Evolutionary conservation across 2,329 filamentous ascomycete species (phyloP), one percentile per base, ranked within the genome.

Genomic region (Dactylellina cionopaga): DNA sequence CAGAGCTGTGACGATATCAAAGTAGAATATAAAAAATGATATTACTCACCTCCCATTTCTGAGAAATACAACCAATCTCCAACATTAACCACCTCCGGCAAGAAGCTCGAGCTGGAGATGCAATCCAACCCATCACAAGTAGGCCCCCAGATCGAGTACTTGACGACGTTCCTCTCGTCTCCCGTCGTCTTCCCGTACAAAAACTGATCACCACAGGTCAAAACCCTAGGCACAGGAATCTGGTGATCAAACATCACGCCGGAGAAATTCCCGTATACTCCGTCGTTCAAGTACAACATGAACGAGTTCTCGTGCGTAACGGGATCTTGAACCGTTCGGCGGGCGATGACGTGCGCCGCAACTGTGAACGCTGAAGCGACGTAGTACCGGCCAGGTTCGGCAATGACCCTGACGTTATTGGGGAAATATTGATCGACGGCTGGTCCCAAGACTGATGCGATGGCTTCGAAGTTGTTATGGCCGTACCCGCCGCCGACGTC

Each of bases 171-270:
- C 35, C 83, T 82, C 17, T 81, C 81, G 54, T 83, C 80, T n/a
- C 85, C 83, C 77, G 82, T 78, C 75, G 82, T 64, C 74, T 84
- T 82, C 81, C 89, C 82, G 80, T 89, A 89, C 78, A 88, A 79
- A 74, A 86, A 85, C 71, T 83, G 82, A 74, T 85, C 81, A 72
- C 85, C 84, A 17, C 85, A 83, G 76, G 88, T 89, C 60, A 99
- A 84, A 68, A 98, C 86, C 81, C 90, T 91, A 63, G 94, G 92
- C 46, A 90, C 82, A 0, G 95, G 95, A 78, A 96, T 87, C 85
- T 99, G 95, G 82, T 98, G 95, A 79, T 98, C 95, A 80, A 97
- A 99, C 84, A 98, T 96, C 85, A 98, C 98, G 87, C 92, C 96
- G 76, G 92, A 96, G 80, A 99, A 98, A 83, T 98, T 98, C 78